Base-by-base conservation (phyloP, 257 asterid species). In the Asclepias syriaca region DNA sequence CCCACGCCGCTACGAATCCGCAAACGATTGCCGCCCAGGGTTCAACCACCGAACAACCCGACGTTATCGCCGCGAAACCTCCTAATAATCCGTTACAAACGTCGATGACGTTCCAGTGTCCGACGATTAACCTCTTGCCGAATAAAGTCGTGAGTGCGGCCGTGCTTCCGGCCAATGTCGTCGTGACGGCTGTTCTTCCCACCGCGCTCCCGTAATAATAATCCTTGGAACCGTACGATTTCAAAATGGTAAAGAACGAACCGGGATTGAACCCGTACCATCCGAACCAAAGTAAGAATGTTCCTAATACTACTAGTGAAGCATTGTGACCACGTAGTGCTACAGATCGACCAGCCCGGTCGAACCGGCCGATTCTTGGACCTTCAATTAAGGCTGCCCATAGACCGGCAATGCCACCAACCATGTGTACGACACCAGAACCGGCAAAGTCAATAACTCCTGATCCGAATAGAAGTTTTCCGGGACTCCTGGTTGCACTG, bases 251-350 rank as follows among this genome's bases (percentile, higher is more conserved):
- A n/a, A 88, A 49, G 48, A 88, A 88, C 5, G 94, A 88, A 64
- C 94, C 94, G 0, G 94, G 94, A 72, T 85, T 88, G 66, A 87
- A 87, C 3, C 93, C 93, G 22, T 87, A 87, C 93, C 93, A 87
- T 0, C 93, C 96, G 50, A 87, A 88, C 93, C 93, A 88, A 32
- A 88, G 73, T 77, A 88, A 79, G 81, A 88, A 88, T 29, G 80
- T 82, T 1, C 94, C 94, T 76, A 88, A 68, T 11, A 88, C 90
- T 6, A 88, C 94, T 0, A 88, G 79, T 0, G 94, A 85, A 37
- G 90, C 83, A 66, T 84, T 88, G 54, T 88, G 94, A 54, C 94
- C 94, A 0, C 94, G 90, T 15, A 88, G 45, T 19, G 82, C 94
- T 0, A 85, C 88, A 0, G 94, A 84, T 51, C 88, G 84, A 49